A percentile compares a stretch with the other conserved stretches of the same genome.
Conservation (phyloP, 228 moss, liverwort and hornwort genomes). For the Sphagnum magellanicum region DNA sequence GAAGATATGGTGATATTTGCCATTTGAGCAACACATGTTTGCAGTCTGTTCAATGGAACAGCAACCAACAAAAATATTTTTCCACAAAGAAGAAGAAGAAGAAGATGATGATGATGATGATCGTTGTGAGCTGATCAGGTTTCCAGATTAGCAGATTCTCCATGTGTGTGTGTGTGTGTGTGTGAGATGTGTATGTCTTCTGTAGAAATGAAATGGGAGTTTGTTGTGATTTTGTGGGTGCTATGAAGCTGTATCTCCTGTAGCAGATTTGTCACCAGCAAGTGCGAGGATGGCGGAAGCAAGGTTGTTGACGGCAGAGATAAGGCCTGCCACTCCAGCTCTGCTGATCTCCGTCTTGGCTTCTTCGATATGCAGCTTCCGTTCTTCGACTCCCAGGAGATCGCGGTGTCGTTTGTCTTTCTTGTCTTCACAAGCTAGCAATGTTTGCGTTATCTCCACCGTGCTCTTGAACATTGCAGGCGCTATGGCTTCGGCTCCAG, state of each 20-base stretch:
- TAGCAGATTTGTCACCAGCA: conserved; percentile 5
- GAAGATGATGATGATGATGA: no score
- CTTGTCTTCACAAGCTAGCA: conserved; percentile 9
- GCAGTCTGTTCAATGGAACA: no score
- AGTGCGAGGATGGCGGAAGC: conserved; percentile 5
- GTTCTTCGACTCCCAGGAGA: conserved; percentile 4
- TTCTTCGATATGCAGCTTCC: conserved; percentile 8
- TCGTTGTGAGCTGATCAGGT: no score
- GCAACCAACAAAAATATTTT: no score
- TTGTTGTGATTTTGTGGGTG: no score
- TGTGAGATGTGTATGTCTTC: no score
- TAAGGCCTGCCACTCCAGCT: conserved; percentile 5
- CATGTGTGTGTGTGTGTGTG: no score
- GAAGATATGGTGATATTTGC: no score
- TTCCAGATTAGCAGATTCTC: no score
- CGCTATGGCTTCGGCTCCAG: not conserved
- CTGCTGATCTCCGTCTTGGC: conserved; percentile 8
- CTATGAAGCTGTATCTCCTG: not conserved
- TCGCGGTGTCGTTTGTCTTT: conserved; percentile 11
- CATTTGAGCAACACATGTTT: no score
- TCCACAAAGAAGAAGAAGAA: no score
- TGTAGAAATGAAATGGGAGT: no score
- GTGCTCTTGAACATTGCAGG: conserved; percentile 6
- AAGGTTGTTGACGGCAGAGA: conserved; percentile 7
- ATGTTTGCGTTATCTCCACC: conserved; percentile 5